Evolutionary conservation across 176 grass and related monocot species (phyloP).

Genomic region (Oryza punctata): DNA sequence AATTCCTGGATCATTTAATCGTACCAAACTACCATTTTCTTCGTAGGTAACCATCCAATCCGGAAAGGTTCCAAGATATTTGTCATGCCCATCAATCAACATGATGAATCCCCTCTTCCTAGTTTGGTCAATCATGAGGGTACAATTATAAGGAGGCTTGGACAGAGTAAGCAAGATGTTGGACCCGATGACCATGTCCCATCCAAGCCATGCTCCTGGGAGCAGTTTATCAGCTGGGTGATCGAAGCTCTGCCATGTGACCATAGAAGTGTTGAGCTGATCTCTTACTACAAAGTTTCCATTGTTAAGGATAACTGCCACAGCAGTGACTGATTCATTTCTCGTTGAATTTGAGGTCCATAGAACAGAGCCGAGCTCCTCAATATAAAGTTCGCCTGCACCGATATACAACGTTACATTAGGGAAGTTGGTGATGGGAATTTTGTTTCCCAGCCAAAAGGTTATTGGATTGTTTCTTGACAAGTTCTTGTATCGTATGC

Average conservation of each 20-base stretch:
- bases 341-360: slow-evolving; percentile 36
- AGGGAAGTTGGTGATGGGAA: slow-evolving; percentile 18
- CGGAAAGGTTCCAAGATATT: background rate
- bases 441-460: slow-evolving; percentile 42
- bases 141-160: slow-evolving; percentile 12
- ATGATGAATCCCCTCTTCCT: background rate
- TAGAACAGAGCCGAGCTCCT: slow-evolving; percentile 22
- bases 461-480: background rate
- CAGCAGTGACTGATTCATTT: background rate
- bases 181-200: background rate
- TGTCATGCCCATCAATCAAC: background rate
- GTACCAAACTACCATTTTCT: background rate
- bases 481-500: slow-evolving; percentile 41
- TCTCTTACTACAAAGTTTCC: slow-evolving; percentile 45
- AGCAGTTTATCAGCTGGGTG: slow-evolving; percentile 40
- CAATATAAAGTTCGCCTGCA: slow-evolving; percentile 30
- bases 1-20: background rate
- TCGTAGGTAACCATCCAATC: slow-evolving; percentile 1
- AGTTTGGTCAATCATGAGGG: slow-evolving; percentile 5
- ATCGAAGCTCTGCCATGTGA: slow-evolving; percentile 57
- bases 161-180: slow-evolving; percentile 16
- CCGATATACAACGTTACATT: slow-evolving; percentile 10
- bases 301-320: slow-evolving; percentile 35
- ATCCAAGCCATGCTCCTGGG: slow-evolving; percentile 44
- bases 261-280: background rate